These are phyloP conservation scores for Epichloe glyceriae DNA, from an alignment of 2,329 filamentous ascomycete genomes.

Conservation along the genomic window DNA sequence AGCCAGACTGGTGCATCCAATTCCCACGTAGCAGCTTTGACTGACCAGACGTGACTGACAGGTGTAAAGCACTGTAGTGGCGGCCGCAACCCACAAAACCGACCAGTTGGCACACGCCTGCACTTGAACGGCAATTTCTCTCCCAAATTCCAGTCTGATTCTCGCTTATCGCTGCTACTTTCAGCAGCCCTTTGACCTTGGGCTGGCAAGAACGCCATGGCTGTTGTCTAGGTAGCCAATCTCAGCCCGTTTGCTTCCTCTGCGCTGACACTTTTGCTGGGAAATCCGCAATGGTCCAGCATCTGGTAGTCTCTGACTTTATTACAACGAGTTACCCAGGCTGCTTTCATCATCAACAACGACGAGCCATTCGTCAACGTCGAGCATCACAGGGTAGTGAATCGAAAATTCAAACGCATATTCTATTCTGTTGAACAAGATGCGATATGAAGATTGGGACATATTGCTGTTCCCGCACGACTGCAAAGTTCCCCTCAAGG, in stretches of 20 bases:
- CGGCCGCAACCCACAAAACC: background rate
- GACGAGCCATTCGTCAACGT: background rate
- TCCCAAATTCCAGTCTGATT: background rate
- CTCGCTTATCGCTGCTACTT: constrained; percentile 8
- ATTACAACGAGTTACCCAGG: background rate
- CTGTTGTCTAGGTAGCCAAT: background rate
- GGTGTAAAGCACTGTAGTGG: constrained; percentile 1
- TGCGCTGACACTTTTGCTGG: background rate
- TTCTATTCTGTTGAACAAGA: constrained; percentile 24
- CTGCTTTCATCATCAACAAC: background rate
- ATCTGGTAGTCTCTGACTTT: background rate
- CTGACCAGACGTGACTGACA: background rate
- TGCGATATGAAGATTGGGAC: constrained; percentile 84
- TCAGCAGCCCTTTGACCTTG: background rate
- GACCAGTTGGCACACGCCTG: background rate
- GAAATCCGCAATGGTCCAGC: background rate
- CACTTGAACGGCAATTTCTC: background rate
- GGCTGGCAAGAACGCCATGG: constrained; percentile 4
- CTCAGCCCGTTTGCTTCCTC: background rate
- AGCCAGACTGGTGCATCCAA: background rate
- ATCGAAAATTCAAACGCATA: background rate
- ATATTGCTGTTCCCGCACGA: constrained; percentile 62
- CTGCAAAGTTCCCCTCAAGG: constrained; percentile 59
- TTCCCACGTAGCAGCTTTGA: background rate
- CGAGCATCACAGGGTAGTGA: background rate